Base-by-base conservation (phyloP, 306 rosid genomes). In the Trifolium fragiferum region DNA sequence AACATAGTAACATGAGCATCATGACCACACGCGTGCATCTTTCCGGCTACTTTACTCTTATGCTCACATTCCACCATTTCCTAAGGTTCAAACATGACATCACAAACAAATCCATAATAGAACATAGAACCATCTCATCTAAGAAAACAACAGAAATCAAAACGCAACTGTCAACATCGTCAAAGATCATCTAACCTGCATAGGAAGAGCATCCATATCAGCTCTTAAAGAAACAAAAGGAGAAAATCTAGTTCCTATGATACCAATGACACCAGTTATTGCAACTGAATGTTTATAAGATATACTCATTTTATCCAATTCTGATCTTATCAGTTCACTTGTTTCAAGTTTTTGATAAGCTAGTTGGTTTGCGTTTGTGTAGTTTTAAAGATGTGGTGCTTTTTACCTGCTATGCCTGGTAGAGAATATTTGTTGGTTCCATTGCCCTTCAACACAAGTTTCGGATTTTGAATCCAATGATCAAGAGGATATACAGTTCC, bases 1-100 rank as follows among this genome's bases (percentile, higher is more conserved):
- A n/a, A n/a, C n/a, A n/a, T n/a, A n/a, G n/a, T 89, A 62, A 89
- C 97, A 85, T 91, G 98, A 35, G 90, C 96, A 80, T 93, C 98
- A 76, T 93, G 98, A 46, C 98, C 98, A 72, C 97, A 93, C 1
- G 91, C 94, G n/a, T 93, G 98, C 98, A 93, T 91, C 77, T 91
- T 89, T 79, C 96, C 98, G 4, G 84, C 77, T 65, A 78, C 46
- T 81, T 84, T 91, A 86, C 98, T 93, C 90, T 91, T 89, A 77
- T 87, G 91, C 80, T 88, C 91, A 96, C 97, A 91, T 85, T 91
- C 98, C 85, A 90, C 87, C 97, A 88, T 35, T 91, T 94, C 98
- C 98, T 89, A 67, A 68, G 30, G 12, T 68, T 68, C 6, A 51
- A 3, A 59, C 9, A 58, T 50, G 9, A 15, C 10, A 68, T 23